phyloP scores from a whole-genome alignment of 2,329 filamentous ascomycete genomes.

The Coniosporium tulheliwenetii region DNA sequence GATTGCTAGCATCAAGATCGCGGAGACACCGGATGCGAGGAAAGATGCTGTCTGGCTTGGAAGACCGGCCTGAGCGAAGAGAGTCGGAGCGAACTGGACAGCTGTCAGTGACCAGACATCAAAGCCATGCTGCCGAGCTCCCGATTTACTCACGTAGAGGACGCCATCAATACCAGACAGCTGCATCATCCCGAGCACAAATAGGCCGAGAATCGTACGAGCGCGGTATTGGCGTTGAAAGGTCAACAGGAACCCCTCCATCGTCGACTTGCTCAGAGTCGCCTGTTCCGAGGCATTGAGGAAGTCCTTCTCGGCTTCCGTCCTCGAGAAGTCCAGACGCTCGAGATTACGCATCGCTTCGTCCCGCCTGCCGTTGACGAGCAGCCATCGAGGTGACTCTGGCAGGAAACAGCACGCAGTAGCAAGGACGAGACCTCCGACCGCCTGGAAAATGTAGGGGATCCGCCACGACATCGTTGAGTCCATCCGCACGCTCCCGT shows the following conservation, averaged over 20 bases:
- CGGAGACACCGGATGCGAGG: constrained; percentile 45
- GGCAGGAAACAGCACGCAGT: constrained; percentile 28
- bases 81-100: constrained; percentile 40
- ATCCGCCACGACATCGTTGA: constrained; percentile 39
- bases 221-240: constrained; percentile 15
- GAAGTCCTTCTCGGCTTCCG: constrained; percentile 33
- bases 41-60: constrained; percentile 38
- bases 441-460: constrained; percentile 32
- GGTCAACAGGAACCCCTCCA: constrained; percentile 9
- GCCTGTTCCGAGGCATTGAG: constrained; percentile 14
- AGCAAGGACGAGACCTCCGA: too few relatives aligned
- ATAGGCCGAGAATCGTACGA: constrained; percentile 33
- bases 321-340: constrained; percentile 15
- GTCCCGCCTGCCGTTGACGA: constrained; percentile 27
- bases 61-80: constrained; percentile 45
- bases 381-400: constrained; percentile 43
- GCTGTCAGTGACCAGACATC: not conserved
- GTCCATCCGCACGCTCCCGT: constrained; percentile 32
- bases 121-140: not conserved
- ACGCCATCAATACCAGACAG: constrained; percentile 44
- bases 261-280: constrained; percentile 12
- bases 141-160: constrained; percentile 30
- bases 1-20: constrained; percentile 40
- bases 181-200: constrained; percentile 41
- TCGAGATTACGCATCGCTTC: constrained; percentile 30